Conservation (phyloP, 2,329 filamentous ascomycete genomes). For the Dothiorella sarmentorum region DNA sequence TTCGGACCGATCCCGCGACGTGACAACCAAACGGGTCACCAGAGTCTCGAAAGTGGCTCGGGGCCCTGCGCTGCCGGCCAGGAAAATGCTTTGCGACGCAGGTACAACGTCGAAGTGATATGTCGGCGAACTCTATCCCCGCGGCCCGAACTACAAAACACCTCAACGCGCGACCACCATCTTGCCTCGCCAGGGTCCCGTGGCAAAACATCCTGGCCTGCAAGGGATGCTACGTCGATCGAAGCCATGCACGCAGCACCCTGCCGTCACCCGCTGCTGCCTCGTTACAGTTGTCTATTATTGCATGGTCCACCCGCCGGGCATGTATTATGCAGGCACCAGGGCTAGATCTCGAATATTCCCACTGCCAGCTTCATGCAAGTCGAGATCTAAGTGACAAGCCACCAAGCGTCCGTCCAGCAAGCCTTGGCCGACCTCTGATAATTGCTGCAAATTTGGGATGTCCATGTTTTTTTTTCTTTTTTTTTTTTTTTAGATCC, state of each 20-base stretch:
- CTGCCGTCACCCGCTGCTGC: not conserved
- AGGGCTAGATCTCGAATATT: not conserved
- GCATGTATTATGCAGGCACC: too few relatives aligned
- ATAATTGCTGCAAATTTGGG: too few relatives aligned
- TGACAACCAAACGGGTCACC: not conserved
- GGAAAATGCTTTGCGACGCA: not conserved
- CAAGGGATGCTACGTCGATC: not conserved
- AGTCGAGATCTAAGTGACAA: not conserved
- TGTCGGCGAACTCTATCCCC: too few relatives aligned
- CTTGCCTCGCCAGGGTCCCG: not conserved
- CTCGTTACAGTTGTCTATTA: constrained; percentile 11
- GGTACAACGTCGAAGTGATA: too few relatives aligned
- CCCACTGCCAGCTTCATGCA: not conserved
- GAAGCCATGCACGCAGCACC: constrained; percentile 3
- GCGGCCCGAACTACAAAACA: too few relatives aligned
- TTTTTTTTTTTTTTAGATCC: too few relatives aligned
- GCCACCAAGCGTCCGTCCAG: too few relatives aligned
- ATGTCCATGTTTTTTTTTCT: too few relatives aligned
- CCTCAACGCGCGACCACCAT: not conserved
- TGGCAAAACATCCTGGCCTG: not conserved
- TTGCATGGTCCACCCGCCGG: not conserved
- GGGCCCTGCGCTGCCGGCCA: not conserved
- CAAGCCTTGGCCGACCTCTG: too few relatives aligned
- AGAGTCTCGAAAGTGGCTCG: not conserved
- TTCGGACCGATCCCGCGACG: constrained; percentile 2